These are phyloP conservation scores for Phaeomoniella chlamydospora DNA, from an alignment of 2,329 filamentous ascomycete species.

Conservation along the genomic window DNA sequence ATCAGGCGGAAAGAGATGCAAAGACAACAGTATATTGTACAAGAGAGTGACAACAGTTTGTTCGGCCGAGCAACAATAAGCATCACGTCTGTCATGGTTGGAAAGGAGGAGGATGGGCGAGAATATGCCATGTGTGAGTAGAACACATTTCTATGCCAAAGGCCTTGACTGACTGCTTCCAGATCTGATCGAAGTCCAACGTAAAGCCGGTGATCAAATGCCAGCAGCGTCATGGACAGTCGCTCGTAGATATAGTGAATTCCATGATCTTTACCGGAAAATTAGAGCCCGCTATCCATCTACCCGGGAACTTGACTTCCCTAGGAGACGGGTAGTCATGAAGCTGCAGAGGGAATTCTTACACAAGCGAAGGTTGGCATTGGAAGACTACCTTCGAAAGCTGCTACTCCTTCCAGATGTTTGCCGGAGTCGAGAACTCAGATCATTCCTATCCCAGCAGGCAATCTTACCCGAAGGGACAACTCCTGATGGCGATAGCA, in stretches of 20 bases:
- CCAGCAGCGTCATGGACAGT: conserved; percentile 90
- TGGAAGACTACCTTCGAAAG: conserved; percentile 74
- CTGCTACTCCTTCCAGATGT: conserved; percentile 80
- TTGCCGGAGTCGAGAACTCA: conserved; percentile 81
- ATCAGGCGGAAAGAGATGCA: conserved; percentile 90
- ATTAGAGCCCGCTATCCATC: conserved; percentile 74
- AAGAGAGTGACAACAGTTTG: conserved; percentile 94
- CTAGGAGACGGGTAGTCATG: conserved; percentile 81
- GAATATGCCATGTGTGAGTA: conserved; percentile 69
- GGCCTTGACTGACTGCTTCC: conserved; percentile 8
- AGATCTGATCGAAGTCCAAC: conserved; percentile 78
- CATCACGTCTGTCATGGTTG: conserved; percentile 88
- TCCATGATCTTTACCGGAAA: conserved; percentile 86
- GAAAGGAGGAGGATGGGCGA: conserved; percentile 77
- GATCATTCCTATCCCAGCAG: conserved; percentile 79
- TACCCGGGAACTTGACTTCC: conserved; percentile 82
- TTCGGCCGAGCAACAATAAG: conserved; percentile 81
- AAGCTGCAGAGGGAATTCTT: conserved; percentile 94
- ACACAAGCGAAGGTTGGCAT: conserved; percentile 66
- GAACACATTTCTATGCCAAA: conserved; percentile 15
- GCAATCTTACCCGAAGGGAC: conserved; percentile 55
- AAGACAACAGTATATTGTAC: conserved; percentile 88
- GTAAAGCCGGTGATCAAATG: conserved; percentile 88
- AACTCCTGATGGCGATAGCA: conserved; percentile 51
- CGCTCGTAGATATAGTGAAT: conserved; percentile 89